These are phyloP conservation scores for Chaetoscypha palmicola DNA, from an alignment of 2,329 filamentous ascomycete species.

Conservation along the genomic window DNA sequence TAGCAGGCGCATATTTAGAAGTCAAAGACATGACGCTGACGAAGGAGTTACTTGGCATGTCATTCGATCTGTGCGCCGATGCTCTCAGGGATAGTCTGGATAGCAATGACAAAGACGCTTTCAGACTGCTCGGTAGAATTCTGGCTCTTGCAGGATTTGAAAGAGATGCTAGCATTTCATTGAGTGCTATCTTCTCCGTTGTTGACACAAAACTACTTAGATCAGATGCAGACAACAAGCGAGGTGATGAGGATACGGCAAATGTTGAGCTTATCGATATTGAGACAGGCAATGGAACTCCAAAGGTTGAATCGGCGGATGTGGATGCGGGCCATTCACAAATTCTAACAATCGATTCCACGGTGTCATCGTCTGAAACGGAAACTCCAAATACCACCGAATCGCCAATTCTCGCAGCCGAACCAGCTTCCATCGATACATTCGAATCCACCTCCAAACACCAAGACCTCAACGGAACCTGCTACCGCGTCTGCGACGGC, in stretches of 20 bases:
- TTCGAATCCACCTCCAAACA: not conserved
- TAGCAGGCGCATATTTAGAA: not conserved
- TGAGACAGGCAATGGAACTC: not conserved
- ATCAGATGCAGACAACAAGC: not conserved
- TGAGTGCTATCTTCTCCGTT: not conserved
- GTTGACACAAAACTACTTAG: not conserved
- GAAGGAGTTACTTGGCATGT: not conserved
- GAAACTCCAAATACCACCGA: not conserved
- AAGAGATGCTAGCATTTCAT: not conserved
- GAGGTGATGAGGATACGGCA: not conserved
- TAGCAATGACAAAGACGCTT: not conserved
- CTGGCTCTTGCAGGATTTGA: not conserved
- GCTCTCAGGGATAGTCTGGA: not conserved
- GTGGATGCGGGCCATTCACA: not conserved
- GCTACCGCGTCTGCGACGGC: not conserved
- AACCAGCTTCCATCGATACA: not conserved
- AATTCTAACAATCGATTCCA: not conserved
- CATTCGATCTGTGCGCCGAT: not conserved
- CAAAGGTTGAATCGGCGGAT: not conserved
- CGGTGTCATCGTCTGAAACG: not conserved
- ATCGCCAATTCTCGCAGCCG: not conserved
- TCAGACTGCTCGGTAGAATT: not conserved
- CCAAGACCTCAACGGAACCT: slow-evolving; percentile 1
- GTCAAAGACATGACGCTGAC: not conserved
- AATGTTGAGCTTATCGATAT: not conserved